These are phyloP conservation scores for Scheffersomyces titani DNA, from an alignment of 1,139 yeast species.

Conservation along the genomic window DNA sequence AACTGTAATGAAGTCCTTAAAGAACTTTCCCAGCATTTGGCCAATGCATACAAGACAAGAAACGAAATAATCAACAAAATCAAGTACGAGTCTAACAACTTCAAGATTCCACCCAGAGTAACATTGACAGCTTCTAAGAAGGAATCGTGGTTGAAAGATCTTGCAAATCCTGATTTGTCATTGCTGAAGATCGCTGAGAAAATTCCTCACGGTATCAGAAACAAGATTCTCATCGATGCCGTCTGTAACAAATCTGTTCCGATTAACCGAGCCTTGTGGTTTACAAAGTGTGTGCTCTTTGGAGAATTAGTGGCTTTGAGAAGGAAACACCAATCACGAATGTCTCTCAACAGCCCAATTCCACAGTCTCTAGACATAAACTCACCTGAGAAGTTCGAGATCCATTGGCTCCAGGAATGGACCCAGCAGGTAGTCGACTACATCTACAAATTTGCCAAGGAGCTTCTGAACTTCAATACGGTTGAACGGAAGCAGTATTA, in stretches of 20 bases:
- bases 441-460: slow-evolving; percentile 52
- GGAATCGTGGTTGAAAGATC: slow-evolving; percentile 81
- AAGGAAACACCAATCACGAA: slow-evolving; percentile 39
- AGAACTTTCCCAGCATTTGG: slow-evolving; percentile 51
- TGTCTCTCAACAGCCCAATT: slow-evolving; percentile 9
- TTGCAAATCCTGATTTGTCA: slow-evolving; percentile 69
- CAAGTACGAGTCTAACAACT: slow-evolving; percentile 50
- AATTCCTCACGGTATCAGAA: slow-evolving; percentile 89
- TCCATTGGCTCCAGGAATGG: slow-evolving; percentile 84
- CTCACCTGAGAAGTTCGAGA: slow-evolving; percentile 40
- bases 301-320: slow-evolving; percentile 74
- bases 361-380: slow-evolving; percentile 8
- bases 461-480: slow-evolving; percentile 26
- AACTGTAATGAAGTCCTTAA: slow-evolving; percentile 39
- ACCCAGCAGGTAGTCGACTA: slow-evolving; percentile 73
- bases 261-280: slow-evolving; percentile 80
- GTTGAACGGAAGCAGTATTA: slow-evolving; percentile 44
- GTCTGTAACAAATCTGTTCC: slow-evolving; percentile 70
- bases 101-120: slow-evolving; percentile 82
- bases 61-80: slow-evolving; percentile 70
- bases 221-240: slow-evolving; percentile 70
- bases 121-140: slow-evolving; percentile 84
- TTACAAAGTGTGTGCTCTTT: slow-evolving; percentile 81
- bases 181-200: slow-evolving; percentile 68
- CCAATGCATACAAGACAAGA: slow-evolving; percentile 60